phyloP scores from a whole-genome alignment of 257 asterid species.

The Phtheirospermum japonicum region DNA sequence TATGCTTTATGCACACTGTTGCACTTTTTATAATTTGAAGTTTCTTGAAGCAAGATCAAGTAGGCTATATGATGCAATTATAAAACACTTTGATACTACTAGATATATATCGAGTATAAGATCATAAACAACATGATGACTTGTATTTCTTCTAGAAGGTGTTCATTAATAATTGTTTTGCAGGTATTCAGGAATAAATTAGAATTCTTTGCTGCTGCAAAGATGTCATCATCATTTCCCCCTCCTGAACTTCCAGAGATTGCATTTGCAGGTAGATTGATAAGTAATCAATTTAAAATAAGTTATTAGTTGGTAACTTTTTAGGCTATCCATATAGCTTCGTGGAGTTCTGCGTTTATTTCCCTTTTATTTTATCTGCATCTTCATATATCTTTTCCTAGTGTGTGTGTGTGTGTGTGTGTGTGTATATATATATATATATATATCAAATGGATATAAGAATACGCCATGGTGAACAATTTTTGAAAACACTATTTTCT shows the following conservation, averaged over 20 bases:
- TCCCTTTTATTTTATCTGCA: conserved; percentile 4
- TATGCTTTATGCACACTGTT: conserved; percentile 9
- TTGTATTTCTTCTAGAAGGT: conserved; percentile 18
- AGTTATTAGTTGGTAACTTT: too few relatives aligned
- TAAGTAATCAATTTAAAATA: conserved; percentile 14
- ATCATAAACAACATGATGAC: conserved; percentile 18
- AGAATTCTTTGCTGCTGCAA: conserved; percentile 95
- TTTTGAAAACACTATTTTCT: background rate
- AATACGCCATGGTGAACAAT: conserved; percentile 3
- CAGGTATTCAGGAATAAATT: conserved; percentile 87
- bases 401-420: too few relatives aligned
- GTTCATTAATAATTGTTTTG: conserved; percentile 28
- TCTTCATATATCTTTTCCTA: background rate
- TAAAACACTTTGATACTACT: conserved; percentile 17
- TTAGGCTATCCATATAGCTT: conserved; percentile 14
- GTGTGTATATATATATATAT: too few relatives aligned
- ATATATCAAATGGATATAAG: conserved; percentile 5
- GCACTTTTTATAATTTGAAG: background rate
- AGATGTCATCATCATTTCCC: conserved; percentile 87
- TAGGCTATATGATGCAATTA: conserved; percentile 16
- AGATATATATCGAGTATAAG: conserved; percentile 23
- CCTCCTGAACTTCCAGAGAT: conserved; percentile 91
- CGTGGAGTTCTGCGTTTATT: conserved; percentile 4
- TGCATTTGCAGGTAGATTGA: conserved; percentile 87
- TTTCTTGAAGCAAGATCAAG: conserved; percentile 18